These are phyloP conservation scores for Eucalyptus pumila DNA, from an alignment of 345 rosid species.

Conservation along the genomic window DNA sequence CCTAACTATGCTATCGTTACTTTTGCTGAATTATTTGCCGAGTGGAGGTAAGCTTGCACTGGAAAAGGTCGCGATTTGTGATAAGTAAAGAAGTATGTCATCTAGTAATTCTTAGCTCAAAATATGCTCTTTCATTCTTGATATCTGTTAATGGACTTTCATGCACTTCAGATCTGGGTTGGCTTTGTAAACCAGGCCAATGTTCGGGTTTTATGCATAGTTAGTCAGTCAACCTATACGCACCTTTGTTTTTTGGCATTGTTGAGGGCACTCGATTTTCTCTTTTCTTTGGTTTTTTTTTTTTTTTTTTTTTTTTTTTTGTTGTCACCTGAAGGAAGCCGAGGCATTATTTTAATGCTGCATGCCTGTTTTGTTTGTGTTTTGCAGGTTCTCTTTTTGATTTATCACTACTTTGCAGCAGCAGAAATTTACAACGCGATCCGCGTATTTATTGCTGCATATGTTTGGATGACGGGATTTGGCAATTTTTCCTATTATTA, in stretches of 20 bases:
- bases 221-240: not conserved
- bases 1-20: not conserved
- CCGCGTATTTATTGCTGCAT: slow-evolving; percentile 92
- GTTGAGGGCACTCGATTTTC: not conserved
- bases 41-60: not conserved
- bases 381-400: slow-evolving; percentile 80
- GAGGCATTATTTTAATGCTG: not conserved
- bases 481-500: slow-evolving; percentile 97
- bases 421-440: slow-evolving; percentile 87
- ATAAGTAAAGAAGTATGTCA: not conserved
- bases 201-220: not conserved
- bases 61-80: not conserved
- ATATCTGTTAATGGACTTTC: not conserved
- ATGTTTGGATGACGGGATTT: slow-evolving; percentile 99
- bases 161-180: not conserved
- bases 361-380: not conserved
- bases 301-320: not conserved
- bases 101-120: not conserved
- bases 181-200: not conserved
- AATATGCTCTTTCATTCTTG: not conserved
- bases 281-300: not conserved
- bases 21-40: not conserved
- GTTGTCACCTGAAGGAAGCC: not conserved
- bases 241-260: not conserved
- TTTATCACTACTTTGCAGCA: slow-evolving; percentile 99